phyloP scores from a whole-genome alignment of 352 stramenopile species.

The Detonula confervacea region DNA sequence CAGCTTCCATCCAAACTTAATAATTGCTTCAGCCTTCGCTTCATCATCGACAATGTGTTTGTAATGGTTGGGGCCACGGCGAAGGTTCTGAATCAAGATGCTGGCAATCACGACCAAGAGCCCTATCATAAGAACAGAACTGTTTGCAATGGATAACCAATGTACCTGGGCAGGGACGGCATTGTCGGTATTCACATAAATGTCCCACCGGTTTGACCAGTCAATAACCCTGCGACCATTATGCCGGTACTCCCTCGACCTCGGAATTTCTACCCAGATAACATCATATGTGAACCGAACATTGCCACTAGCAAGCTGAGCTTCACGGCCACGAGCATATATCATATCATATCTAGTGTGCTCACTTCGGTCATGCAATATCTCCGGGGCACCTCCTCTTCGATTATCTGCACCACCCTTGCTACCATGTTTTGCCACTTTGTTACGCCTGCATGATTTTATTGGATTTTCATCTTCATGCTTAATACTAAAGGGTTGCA shows the following conservation, averaged over 20 bases:
- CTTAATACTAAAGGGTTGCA: conserved; percentile 97
- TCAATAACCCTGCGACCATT: conserved; percentile 87
- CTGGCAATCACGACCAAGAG: conserved; percentile 98
- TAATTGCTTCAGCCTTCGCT: conserved; percentile 96
- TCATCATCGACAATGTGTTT: conserved; percentile 91
- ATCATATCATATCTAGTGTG: conserved; percentile 85
- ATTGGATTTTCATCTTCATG: conserved; percentile 88
- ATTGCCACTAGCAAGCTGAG: conserved; percentile 74
- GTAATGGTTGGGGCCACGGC: conserved; percentile 98
- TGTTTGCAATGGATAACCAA: conserved; percentile 98
- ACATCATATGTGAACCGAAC: conserved; percentile 98
- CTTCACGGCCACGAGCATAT: conserved; percentile 67
- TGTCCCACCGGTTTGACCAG: conserved; percentile 99
- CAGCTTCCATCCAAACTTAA: conserved; percentile 98
- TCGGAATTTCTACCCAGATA: conserved; percentile 94
- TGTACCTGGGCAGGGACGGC: conserved; percentile 83
- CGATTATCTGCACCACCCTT: conserved; percentile 77
- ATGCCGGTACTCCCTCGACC: no score
- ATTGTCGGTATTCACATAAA: conserved; percentile 94
- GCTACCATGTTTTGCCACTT: conserved; percentile 52
- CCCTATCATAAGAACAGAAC: conserved; percentile 98
- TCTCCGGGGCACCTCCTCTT: conserved; percentile 78
- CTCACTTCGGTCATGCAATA: conserved; percentile 59
- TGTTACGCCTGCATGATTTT: conserved; percentile 32
- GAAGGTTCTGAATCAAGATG: conserved; percentile 98